Conservation (phyloP, 2,329 filamentous ascomycete species). For the Pseudogymnoascus sp. region DNA sequence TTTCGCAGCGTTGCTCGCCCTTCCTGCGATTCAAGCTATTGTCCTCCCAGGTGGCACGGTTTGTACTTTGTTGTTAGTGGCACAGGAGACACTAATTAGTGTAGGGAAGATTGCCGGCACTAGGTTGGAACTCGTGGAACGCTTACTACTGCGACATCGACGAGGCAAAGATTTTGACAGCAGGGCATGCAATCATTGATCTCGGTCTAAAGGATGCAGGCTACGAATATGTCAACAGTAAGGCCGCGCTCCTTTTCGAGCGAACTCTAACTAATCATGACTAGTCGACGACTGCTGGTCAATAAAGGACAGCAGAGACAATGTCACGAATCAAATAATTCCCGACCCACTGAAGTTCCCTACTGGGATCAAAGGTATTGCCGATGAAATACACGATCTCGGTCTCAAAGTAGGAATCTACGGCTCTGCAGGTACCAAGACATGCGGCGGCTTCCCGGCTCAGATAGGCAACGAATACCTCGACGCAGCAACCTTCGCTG, state of each 20-base stretch:
- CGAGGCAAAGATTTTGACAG: slow-evolving; percentile 41
- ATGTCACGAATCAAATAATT: slow-evolving; percentile 37
- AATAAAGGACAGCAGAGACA: slow-evolving; percentile 31
- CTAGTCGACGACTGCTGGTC: slow-evolving; percentile 46
- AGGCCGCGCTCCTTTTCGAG: not conserved
- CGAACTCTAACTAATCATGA: slow-evolving; percentile 23
- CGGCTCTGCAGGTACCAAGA: slow-evolving; percentile 38
- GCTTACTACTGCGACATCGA: slow-evolving; percentile 44
- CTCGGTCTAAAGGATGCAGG: slow-evolving; percentile 46
- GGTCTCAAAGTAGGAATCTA: slow-evolving; percentile 49
- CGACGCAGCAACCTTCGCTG: slow-evolving; percentile 45
- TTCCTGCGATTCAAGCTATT: not conserved
- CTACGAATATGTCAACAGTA: slow-evolving; percentile 45
- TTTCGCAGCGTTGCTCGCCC: slow-evolving; percentile 17
- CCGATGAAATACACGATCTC: slow-evolving; percentile 39
- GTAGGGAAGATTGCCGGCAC: not conserved
- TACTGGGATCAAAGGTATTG: slow-evolving; percentile 40
- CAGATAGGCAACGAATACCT: slow-evolving; percentile 43
- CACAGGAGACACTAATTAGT: not conserved
- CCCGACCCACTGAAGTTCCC: slow-evolving; percentile 35
- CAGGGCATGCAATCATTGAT: slow-evolving; percentile 41
- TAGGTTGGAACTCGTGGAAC: slow-evolving; percentile 37
- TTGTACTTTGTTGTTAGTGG: not conserved
- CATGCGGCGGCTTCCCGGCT: slow-evolving; percentile 35
- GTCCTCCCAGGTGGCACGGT: not conserved